Evolutionary conservation across 257 asterid genomes (phyloP).

Genomic region (Thymus mandschuricus): DNA sequence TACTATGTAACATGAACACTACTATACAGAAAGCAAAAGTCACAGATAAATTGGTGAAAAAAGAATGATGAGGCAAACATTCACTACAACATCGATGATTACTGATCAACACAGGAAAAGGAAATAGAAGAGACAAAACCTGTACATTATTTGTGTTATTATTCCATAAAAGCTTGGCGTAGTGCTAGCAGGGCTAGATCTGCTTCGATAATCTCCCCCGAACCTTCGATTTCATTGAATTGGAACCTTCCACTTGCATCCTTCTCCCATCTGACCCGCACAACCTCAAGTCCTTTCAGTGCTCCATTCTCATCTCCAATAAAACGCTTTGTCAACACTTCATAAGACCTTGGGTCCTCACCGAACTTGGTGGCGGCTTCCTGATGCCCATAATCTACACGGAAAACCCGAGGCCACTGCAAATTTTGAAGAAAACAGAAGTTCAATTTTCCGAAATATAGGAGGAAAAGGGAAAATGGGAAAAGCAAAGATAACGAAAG

Average conservation of each 20-base stretch:
- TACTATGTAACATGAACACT: too few relatives aligned
- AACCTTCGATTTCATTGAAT: conserved; percentile 93
- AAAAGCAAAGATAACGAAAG: too few relatives aligned
- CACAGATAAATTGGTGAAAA: too few relatives aligned
- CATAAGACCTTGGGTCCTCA: conserved; percentile 92
- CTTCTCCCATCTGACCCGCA: conserved; percentile 89
- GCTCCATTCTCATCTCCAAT: conserved; percentile 83
- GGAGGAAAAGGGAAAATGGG: too few relatives aligned
- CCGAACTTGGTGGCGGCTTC: conserved; percentile 95
- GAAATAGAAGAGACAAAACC: too few relatives aligned
- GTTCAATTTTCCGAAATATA: background rate
- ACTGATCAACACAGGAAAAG: too few relatives aligned
- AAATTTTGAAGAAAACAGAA: conserved; percentile 18
- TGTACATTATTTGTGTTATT: too few relatives aligned
- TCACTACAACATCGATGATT: too few relatives aligned
- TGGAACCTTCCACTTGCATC: conserved; percentile 83
- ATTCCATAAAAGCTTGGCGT: too few relatives aligned
- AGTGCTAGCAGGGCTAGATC: conserved; percentile 91
- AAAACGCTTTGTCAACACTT: conserved; percentile 89
- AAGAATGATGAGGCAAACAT: too few relatives aligned
- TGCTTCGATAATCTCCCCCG: conserved; percentile 86
- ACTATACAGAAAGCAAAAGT: too few relatives aligned
- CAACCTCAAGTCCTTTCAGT: conserved; percentile 81
- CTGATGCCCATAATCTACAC: conserved; percentile 96
- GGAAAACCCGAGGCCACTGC: conserved; percentile 97